Conservation (phyloP, 306 rosid species). For the Vigna hirtella region DNA sequence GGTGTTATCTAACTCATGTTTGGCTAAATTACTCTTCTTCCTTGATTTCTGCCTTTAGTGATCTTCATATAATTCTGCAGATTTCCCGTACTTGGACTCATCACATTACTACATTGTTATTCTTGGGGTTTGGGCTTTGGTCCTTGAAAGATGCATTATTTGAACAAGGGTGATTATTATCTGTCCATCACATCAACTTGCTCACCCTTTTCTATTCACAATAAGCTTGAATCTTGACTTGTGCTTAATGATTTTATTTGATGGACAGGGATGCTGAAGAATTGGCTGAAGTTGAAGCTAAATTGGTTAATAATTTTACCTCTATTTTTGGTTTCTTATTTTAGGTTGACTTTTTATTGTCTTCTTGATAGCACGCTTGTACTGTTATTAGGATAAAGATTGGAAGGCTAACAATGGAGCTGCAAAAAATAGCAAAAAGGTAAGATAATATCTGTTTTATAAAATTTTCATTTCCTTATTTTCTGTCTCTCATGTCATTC, state of each 20-base stretch:
- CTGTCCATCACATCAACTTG: conserved; percentile 29
- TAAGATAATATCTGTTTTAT: conserved; percentile 39
- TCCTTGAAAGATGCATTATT: conserved; percentile 87
- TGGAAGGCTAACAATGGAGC: conserved; percentile 60
- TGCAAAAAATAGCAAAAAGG: conserved; percentile 69
- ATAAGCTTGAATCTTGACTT: conserved; percentile 6
- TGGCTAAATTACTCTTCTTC: conserved; percentile 2
- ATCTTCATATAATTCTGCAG: conserved; percentile 55
- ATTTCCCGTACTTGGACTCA: conserved; percentile 86
- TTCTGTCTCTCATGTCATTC: conserved; percentile 16
- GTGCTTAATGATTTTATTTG: conserved; percentile 44
- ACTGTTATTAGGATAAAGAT: conserved; percentile 64
- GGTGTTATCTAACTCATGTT: conserved; percentile 34
- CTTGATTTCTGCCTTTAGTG: conserved; percentile 13
- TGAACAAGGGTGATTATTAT: conserved; percentile 65
- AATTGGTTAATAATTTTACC: conserved; percentile 63
- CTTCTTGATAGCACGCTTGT: conserved; percentile 39
- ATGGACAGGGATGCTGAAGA: conserved; percentile 77
- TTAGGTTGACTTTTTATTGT: neutral
- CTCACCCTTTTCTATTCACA: conserved; percentile 26
- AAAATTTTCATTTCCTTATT: conserved; percentile 17
- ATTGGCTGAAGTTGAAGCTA: conserved; percentile 93
- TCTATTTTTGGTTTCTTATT: conserved; percentile 29
- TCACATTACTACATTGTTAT: conserved; percentile 82
- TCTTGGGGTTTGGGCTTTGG: conserved; percentile 90